Base-by-base conservation (phyloP, 257 asterid species). In the Solanum dulcamara region DNA sequence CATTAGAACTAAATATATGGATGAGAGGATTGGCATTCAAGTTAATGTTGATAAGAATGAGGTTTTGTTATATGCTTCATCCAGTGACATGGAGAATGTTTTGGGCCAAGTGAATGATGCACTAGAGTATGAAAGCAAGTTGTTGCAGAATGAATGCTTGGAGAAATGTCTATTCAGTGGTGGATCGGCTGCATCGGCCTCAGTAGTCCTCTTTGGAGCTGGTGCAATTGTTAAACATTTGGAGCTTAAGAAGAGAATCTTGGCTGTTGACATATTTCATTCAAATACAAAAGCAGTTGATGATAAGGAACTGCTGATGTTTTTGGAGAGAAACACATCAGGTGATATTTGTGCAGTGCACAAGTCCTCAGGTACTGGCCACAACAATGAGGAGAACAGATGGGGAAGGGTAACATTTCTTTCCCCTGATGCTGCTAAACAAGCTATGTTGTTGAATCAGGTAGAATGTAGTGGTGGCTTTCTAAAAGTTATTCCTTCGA, bases 401-500 rank as follows among this genome's bases (percentile, higher is more conserved):
- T 96, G 99, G 98, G 98, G 97, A 50, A 93, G 93, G 89, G 95
- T 95, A 59, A 96, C 98, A 83, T 96, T 95, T 92, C 90, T 88
- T 80, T 90, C 97, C 40, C 97, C 99, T 40, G 95, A 93, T 86
- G 94, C 98, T 85, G 97, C 98, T 80, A 84, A 75, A 90, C 90
- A 81, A 85, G 94, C 98, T 68, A 85, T 86, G 81, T 95, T 88
- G 32, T 81, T 93, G 32, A 79, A 88, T 84, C 87, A 89, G 74
- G 77, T 85, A 68, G 92, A 89, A 62, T 88, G 88, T 22, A 42
- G 90, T 35, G 95, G 95, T 87, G 98, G 96, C 53, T 44, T 89
- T 64, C 82, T 95, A 85, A 93, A 89, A 86, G 88, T 93, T 66
- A 91, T 87, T 81, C 94, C 98, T 84, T 92, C 96, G 10, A 91